A percentile compares a stretch with the other conserved stretches of the same genome.
phyloP scores from a whole-genome alignment of 768 basidiomycete genomes.

The Lyophyllum atratum region DNA sequence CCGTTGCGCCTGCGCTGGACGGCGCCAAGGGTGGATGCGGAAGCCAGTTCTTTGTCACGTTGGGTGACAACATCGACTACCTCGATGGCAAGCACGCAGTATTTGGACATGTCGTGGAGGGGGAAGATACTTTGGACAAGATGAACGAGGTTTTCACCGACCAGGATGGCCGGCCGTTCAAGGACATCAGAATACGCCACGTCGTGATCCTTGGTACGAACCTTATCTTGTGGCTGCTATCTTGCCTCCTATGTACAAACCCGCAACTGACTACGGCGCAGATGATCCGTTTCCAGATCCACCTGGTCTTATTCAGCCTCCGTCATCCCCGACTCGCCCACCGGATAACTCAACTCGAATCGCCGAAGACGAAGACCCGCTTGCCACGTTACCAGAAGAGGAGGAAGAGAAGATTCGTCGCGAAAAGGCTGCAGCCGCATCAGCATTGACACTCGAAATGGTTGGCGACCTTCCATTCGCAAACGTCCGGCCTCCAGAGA shows the following conservation, averaged over 20 bases:
- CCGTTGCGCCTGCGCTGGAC: conserved; percentile 81
- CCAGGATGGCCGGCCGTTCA: conserved; percentile 85
- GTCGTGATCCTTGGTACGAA: conserved; percentile 86
- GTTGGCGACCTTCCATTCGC: conserved; percentile 98
- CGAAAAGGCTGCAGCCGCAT: conserved; percentile 88
- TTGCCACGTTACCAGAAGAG: conserved; percentile 80
- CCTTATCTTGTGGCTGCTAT: not conserved
- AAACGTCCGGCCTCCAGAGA: conserved; percentile 96
- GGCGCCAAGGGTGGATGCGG: conserved; percentile 74
- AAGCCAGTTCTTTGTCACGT: conserved; percentile 95
- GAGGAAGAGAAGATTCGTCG: conserved; percentile 80
- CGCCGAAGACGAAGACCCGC: conserved; percentile 91
- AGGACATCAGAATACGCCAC: conserved; percentile 93
- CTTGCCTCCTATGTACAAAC: not conserved
- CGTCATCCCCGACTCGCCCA: conserved; percentile 75
- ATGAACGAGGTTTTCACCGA: conserved; percentile 92
- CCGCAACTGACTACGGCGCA: conserved; percentile 28
- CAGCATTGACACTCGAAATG: conserved; percentile 98
- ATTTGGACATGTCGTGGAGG: conserved; percentile 96
- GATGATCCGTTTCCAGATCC: conserved; percentile 98
- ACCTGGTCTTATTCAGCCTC: conserved; percentile 67
- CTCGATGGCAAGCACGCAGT: conserved; percentile 92
- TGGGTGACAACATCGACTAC: conserved; percentile 90
- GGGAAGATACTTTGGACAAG: conserved; percentile 87
- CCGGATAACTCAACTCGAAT: conserved; percentile 89